These are phyloP conservation scores for Fomitopsis betulina DNA, from an alignment of 1,284 basidiomycete species.

Conservation along the genomic window DNA sequence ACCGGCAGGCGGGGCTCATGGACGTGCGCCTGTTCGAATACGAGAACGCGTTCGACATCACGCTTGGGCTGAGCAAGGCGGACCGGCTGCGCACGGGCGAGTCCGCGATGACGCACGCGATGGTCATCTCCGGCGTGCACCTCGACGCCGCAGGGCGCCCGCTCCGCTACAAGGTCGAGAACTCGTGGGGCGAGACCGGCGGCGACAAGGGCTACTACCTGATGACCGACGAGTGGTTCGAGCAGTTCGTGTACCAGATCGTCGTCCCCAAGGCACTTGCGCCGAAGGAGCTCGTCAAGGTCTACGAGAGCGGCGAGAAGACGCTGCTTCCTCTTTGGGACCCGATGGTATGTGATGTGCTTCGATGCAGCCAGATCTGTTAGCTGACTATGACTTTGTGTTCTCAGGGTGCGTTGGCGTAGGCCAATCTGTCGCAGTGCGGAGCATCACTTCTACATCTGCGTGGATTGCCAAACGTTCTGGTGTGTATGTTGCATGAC, in stretches of 20 bases:
- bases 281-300: slow-evolving; percentile 73
- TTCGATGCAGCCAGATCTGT: not conserved
- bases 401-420: slow-evolving; percentile 3
- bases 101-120: slow-evolving; percentile 88
- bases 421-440: not conserved
- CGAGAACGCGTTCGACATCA: slow-evolving; percentile 60
- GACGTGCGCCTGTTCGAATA: slow-evolving; percentile 82
- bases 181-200: slow-evolving; percentile 83
- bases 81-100: slow-evolving; percentile 82
- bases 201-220: slow-evolving; percentile 91
- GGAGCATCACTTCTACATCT: too few relatives aligned
- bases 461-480: not conserved
- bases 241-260: slow-evolving; percentile 87
- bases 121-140: slow-evolving; percentile 93
- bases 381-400: not conserved
- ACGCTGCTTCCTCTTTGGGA: slow-evolving; percentile 83
- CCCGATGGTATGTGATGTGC: slow-evolving; percentile 65
- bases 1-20: slow-evolving; percentile 75
- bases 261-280: slow-evolving; percentile 81
- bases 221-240: slow-evolving; percentile 91
- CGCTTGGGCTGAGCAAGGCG: slow-evolving; percentile 69
- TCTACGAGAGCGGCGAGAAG: slow-evolving; percentile 67
- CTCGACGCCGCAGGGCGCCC: slow-evolving; percentile 73
- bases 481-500: too few relatives aligned
- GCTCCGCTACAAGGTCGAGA: slow-evolving; percentile 91